These are phyloP conservation scores for Tetraselmis chui DNA, from an alignment of 139 green algal genomes.

Conservation along the genomic window DNA sequence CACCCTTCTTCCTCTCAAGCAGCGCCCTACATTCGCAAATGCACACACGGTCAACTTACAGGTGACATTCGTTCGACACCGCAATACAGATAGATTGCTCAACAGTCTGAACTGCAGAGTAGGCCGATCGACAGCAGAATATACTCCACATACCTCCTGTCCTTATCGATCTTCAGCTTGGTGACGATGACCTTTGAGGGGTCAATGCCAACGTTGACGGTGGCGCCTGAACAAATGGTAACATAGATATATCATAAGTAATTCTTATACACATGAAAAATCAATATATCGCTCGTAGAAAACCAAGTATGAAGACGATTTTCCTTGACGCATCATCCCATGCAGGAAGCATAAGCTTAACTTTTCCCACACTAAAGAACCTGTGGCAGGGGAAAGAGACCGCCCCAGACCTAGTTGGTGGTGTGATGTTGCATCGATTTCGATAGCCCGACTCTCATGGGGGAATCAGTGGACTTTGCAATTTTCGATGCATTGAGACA, in stretches of 20 bases:
- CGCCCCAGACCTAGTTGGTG: not conserved
- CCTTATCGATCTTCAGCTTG: constrained; percentile 99
- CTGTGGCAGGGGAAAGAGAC: not conserved
- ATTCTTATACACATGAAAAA: too few species aligned
- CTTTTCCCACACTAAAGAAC: not conserved
- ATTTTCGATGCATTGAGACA: not conserved
- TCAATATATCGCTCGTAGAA: too few species aligned
- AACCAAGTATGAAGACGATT: too few species aligned
- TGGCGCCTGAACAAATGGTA: constrained; percentile 82
- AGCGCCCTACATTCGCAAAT: constrained; percentile 62
- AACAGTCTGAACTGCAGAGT: not conserved
- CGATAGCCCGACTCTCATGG: not conserved
- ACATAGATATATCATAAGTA: too few species aligned
- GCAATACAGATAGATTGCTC: not conserved
- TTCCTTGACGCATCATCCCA: too few species aligned
- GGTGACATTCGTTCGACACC: not conserved
- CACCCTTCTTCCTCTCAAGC: constrained; percentile 83
- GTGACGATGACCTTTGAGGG: constrained; percentile 97
- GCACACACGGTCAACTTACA: too few species aligned
- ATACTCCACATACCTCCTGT: constrained; percentile 39
- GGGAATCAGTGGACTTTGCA: not conserved
- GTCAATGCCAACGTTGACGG: constrained; percentile 93
- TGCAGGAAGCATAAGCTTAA: not conserved
- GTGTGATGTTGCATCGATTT: not conserved
- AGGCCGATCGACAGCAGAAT: constrained; percentile 33